A percentile compares a stretch with the other conserved stretches of the same genome.
Conservation (phyloP, 352 stramenopile genomes). For the Phytophthora fragariaefolia region DNA sequence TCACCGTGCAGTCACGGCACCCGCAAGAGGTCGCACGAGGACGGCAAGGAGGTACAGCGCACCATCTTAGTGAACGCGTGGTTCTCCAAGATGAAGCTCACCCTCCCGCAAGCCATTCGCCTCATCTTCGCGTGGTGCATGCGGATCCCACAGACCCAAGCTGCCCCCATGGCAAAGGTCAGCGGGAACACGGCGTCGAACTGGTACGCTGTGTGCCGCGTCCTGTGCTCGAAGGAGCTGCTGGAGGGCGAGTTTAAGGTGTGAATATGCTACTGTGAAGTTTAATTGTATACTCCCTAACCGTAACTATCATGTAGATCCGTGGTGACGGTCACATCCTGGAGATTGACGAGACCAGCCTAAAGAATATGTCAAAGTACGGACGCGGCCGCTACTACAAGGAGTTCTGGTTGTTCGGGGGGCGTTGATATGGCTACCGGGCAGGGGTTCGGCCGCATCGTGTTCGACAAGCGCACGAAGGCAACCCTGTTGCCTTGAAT, state of each 20-base stretch:
- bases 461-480: constrained; percentile 35
- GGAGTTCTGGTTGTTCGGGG: constrained; percentile 44
- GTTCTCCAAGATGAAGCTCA: constrained; percentile 15
- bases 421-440: constrained; percentile 26
- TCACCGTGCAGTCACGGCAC: not conserved
- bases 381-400: constrained; percentile 1
- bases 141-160: not conserved
- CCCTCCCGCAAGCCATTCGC: not conserved
- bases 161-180: constrained; percentile 6
- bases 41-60: constrained; percentile 1
- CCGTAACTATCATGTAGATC: constrained; percentile 8
- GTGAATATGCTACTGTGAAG: not conserved
- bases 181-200: not conserved
- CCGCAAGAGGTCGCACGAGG: not conserved
- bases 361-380: constrained; percentile 43
- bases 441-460: constrained; percentile 33
- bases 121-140: constrained; percentile 20
- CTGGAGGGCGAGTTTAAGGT: constrained; percentile 6
- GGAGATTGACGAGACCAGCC: constrained; percentile 40
- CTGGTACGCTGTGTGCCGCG: constrained; percentile 11
- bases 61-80: constrained; percentile 7
- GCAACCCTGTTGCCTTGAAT: constrained; percentile 19
- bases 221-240: constrained; percentile 16
- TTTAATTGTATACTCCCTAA: constrained; percentile 7
- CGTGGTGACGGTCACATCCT: constrained; percentile 28